Evolutionary conservation across 2,329 filamentous ascomycete species (phyloP), one percentile per base, ranked within the genome.

Genomic region (Gyromitra esculenta): DNA sequence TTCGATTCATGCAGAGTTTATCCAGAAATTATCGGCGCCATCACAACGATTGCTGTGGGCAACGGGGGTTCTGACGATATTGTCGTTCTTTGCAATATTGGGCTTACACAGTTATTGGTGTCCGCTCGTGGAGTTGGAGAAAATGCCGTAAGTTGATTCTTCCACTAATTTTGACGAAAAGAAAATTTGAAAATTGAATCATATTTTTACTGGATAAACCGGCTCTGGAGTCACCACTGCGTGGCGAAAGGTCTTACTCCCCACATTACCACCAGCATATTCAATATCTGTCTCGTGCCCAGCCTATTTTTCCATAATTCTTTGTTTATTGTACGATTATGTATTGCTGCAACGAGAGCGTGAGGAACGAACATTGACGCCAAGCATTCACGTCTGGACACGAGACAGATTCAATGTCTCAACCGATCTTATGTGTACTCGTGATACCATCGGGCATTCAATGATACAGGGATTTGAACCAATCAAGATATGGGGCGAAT

Each of bases 111-210:
- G 39, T 13, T 69, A 60, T 41, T 69, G 66, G 66, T 60, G 54
- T 8, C 66, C 66, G 25, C 52, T 69, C 15, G 52, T 69, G 9
- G 66, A 69, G 39, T 13, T 69, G 25, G 54, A 69, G 41, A 69
- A 60, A 48, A 37, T 35, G 41, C 56, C 35, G 56, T 62, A 50
- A 70, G 67, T 70, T n/a, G 31, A 48, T 69, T 48, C 50, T n/a
- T 21, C n/a, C 15, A 43, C 13, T 1, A 6, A 11, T 13, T n/a
- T n/a, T n/a, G 4, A 7, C 5, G 1, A 45, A 21, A 4, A 25
- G 15, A 5, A 21, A 8, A 4, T 37, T 11, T 18, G 45, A 13
- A 21, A 57, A 21, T 39, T 68, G 1, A 57, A 45, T 3, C 6
- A 45, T 45, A n/a, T 15, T 45, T 9, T 9, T n/a, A 48, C 59